A percentile compares a stretch with the other conserved stretches of the same genome.
Conservation (phyloP, 139 green algal species). For the Edaphochlamys debaryana region DNA sequence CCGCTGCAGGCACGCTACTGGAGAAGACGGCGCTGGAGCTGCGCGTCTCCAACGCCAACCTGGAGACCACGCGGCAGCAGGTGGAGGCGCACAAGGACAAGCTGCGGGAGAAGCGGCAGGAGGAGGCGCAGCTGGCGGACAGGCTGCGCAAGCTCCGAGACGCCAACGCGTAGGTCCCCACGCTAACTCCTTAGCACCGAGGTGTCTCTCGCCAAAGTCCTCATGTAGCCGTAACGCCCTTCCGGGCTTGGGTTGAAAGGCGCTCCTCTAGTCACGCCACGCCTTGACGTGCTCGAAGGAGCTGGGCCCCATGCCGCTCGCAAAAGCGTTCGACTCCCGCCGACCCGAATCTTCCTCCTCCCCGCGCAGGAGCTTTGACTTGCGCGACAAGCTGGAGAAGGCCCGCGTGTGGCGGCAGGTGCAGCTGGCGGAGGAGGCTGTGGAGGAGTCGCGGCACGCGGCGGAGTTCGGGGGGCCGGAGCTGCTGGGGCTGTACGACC, state of each 20-base stretch:
- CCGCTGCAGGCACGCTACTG: too few species aligned
- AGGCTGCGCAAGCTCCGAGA: constrained; percentile 23
- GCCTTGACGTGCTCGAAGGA: too few species aligned
- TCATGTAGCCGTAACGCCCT: too few species aligned
- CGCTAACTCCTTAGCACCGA: not conserved
- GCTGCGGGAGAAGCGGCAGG: constrained; percentile 10
- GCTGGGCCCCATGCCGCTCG: too few species aligned
- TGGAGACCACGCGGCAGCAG: not conserved
- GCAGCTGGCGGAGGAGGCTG: constrained; percentile 14
- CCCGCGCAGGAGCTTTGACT: constrained; percentile 14
- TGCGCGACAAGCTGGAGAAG: constrained; percentile 30
- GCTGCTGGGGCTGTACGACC: not conserved
- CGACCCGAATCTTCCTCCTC: too few species aligned
- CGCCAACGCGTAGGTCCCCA: constrained; percentile 14
- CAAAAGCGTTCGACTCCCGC: too few species aligned
- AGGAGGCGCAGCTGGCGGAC: constrained; percentile 44
- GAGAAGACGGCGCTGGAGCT: too few species aligned
- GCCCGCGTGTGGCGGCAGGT: constrained; percentile 31
- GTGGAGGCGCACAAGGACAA: constrained; percentile 22
- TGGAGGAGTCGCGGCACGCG: not conserved
- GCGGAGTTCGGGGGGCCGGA: not conserved
- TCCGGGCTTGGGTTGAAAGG: too few species aligned
- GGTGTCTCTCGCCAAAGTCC: too few species aligned
- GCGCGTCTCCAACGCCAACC: constrained; percentile 25
- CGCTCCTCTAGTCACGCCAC: too few species aligned